Percentiles rank a stretch among this genome's conserved stretches.
These are phyloP conservation scores for Hypsizygus marmoreus DNA, from an alignment of 768 basidiomycete genomes.

Conservation along the genomic window DNA sequence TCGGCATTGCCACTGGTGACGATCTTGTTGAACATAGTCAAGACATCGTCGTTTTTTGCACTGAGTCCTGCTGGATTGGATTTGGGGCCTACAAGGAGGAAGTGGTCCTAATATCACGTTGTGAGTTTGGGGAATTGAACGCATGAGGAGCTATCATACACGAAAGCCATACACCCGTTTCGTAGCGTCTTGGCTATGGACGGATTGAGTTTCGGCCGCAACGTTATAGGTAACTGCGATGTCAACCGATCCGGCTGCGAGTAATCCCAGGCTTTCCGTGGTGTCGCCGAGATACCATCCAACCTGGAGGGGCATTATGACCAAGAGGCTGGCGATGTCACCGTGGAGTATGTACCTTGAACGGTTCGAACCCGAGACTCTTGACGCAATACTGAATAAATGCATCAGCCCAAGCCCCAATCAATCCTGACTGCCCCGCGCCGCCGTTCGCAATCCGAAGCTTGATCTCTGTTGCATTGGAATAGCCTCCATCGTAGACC, in stretches of 20 bases:
- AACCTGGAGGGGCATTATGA: no score
- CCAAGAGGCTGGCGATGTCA: no score
- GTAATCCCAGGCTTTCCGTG: constrained; percentile 46
- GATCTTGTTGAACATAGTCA: constrained; percentile 50
- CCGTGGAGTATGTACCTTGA: constrained; percentile 10
- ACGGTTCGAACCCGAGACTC: constrained; percentile 6
- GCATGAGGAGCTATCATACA: constrained; percentile 27
- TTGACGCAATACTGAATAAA: constrained; percentile 18
- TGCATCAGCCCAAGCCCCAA: constrained; percentile 19
- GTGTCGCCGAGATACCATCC: constrained; percentile 62
- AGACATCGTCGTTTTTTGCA: constrained; percentile 29
- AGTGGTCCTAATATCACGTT: constrained; percentile 43
- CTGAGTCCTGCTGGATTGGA: constrained; percentile 46
- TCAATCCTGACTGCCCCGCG: constrained; percentile 21
- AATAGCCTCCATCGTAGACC: constrained; percentile 16
- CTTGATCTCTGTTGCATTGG: constrained; percentile 10
- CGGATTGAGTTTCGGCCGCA: constrained; percentile 45
- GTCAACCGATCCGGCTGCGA: constrained; percentile 45
- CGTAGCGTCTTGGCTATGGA: constrained; percentile 31
- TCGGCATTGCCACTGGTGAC: constrained; percentile 46
- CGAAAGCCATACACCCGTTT: constrained; percentile 45
- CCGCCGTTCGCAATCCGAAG: constrained; percentile 21
- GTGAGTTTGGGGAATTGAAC: background rate
- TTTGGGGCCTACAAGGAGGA: constrained; percentile 48
- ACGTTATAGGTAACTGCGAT: constrained; percentile 55